Percentiles rank a stretch among this genome's conserved stretches.
Evolutionary conservation across 2,329 filamentous ascomycete species (phyloP).

Genomic region (Phoma sp.): DNA sequence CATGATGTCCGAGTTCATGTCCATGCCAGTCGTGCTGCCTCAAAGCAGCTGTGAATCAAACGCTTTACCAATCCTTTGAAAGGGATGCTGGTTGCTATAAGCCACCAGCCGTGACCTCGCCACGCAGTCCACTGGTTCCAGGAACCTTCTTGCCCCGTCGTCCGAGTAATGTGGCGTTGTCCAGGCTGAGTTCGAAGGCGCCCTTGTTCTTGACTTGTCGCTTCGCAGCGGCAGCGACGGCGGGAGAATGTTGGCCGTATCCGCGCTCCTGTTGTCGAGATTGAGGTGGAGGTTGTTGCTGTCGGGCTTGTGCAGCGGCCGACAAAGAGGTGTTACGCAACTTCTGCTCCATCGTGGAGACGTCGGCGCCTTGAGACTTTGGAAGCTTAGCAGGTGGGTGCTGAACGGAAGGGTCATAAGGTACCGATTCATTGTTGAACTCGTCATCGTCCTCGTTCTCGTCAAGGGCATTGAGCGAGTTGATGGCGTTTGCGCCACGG

Average conservation of each 20-base stretch:
- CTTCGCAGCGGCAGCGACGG: slow-evolving; percentile 82
- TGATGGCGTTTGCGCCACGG: slow-evolving; percentile 69
- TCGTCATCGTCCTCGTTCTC: slow-evolving; percentile 72
- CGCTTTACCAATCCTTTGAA: slow-evolving; percentile 39
- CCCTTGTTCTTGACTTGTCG: slow-evolving; percentile 81
- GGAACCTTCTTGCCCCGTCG: slow-evolving; percentile 64
- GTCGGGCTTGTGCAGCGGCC: slow-evolving; percentile 68
- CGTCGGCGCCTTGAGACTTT: slow-evolving; percentile 67
- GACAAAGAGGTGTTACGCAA: slow-evolving; percentile 83
- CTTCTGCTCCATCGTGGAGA: slow-evolving; percentile 82
- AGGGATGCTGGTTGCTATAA: slow-evolving; percentile 43
- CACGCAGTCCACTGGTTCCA: slow-evolving; percentile 55
- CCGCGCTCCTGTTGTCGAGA: slow-evolving; percentile 64
- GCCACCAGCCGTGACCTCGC: slow-evolving; percentile 48
- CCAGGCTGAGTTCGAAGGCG: slow-evolving; percentile 89
- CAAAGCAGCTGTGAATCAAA: slow-evolving; percentile 13
- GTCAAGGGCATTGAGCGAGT: slow-evolving; percentile 69
- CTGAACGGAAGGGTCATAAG: slow-evolving; percentile 57
- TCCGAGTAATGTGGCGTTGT: slow-evolving; percentile 88
- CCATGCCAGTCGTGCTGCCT: slow-evolving; percentile 18
- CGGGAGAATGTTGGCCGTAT: slow-evolving; percentile 87
- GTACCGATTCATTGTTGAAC: slow-evolving; percentile 67
- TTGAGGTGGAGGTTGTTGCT: slow-evolving; percentile 53
- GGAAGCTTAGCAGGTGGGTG: slow-evolving; percentile 70
- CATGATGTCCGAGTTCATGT: slow-evolving; percentile 23